Base-by-base conservation (phyloP, 805 yeast species). In the Saccharomycopsis babjevae region DNA sequence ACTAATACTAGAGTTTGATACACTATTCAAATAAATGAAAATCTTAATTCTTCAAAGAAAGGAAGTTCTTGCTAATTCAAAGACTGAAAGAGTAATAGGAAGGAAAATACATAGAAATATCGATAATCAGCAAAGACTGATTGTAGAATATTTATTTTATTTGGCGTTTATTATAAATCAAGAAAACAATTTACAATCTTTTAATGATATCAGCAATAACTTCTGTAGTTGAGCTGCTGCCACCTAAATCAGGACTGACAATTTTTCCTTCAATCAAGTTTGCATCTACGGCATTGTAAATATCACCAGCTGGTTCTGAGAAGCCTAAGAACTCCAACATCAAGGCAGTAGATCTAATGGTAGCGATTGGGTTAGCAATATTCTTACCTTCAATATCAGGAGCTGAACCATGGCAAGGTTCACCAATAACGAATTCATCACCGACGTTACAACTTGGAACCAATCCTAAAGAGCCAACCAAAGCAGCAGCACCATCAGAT, bases 401-500 rank as follows among this genome's bases (percentile, higher is more conserved):
- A 60, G 99, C 99, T 61, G 97, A 89, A 64, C 99, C 99, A 77
- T 94, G 99, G 73, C 97, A 92, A 72, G 99, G 99, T 78, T 94
- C 99, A 73, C 99, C 99, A 72, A 94, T 90, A 65, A 96, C 97
- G 72, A 94, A 93, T 72, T 80, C 76, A 72, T 91, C 97, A 70
- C 99, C 99, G 65, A 94, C 99, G 71, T 94, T 94, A 64, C 98
- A 98, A 59, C 96, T 87, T 70, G 99, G 98, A 61, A 94, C 97
- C 61, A 94, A 96, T 72, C 99, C 99, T 66, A 94, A 82, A 36
- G 98, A 93, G 57, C 99, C 99, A 62, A 93, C 97, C 61, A 92
- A 81, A 16, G 98, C 97, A 67, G 98, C 98, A 60, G 98, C 98
- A 76, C 97, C 98, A 72, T 92, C 98, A 66, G 96, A 87, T 68